Conservation (phyloP, 306 rosid genomes). For the Elaeagnus macrophylla region DNA sequence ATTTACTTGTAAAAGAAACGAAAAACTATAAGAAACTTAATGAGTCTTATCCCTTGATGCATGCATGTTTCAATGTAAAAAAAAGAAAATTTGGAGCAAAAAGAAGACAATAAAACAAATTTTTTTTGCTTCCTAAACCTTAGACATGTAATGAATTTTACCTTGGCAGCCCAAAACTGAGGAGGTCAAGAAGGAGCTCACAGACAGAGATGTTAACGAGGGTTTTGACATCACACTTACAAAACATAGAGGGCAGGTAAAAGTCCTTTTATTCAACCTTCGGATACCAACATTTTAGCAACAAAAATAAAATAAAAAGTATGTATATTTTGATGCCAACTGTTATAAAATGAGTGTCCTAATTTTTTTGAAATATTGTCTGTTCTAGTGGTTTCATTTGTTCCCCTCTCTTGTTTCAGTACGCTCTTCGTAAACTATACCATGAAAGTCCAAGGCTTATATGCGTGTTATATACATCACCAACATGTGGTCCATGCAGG, state of each 20-base stretch:
- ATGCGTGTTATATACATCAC: slow-evolving; percentile 75
- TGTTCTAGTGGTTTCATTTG: background rate
- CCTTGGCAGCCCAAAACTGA: slow-evolving; percentile 69
- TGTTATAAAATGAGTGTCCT: background rate
- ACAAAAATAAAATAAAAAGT: too few species aligned
- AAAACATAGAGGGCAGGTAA: slow-evolving; percentile 83
- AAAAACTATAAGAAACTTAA: background rate
- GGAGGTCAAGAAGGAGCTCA: slow-evolving; percentile 78
- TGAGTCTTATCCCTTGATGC: background rate
- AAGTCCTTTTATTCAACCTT: slow-evolving; percentile 9
- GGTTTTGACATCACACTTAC: slow-evolving; percentile 81
- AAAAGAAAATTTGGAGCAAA: too few species aligned
- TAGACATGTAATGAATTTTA: slow-evolving; percentile 13
- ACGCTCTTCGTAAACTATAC: slow-evolving; percentile 86
- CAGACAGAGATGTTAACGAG: slow-evolving; percentile 69
- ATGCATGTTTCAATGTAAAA: background rate
- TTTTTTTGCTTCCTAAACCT: too few species aligned
- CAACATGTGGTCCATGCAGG: slow-evolving; percentile 94
- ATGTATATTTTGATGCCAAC: too few species aligned
- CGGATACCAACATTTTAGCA: background rate
- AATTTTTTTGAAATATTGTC: background rate
- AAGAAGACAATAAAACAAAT: too few species aligned
- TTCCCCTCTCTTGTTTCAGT: slow-evolving; percentile 35
- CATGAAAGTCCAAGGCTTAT: slow-evolving; percentile 95
- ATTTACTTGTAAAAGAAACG: background rate